phyloP scores from a whole-genome alignment of 306 rosid species.

The Arachis hypogaea region DNA sequence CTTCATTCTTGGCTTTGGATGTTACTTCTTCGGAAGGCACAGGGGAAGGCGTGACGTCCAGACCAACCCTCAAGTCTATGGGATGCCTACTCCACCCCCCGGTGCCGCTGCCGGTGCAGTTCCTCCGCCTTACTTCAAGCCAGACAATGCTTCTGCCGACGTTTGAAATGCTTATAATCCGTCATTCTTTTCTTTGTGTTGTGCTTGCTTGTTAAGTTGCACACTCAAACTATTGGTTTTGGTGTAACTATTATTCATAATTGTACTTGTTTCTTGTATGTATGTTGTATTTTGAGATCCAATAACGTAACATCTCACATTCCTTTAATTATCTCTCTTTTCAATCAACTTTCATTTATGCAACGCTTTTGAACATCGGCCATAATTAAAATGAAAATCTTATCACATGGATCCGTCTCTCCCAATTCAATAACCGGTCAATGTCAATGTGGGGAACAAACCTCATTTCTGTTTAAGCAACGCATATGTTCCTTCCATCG shows the following conservation, averaged over 20 bases:
- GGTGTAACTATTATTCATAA: not conserved
- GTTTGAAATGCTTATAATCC: slow-evolving; percentile 42
- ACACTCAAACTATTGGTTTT: slow-evolving; percentile 2
- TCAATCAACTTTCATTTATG: too few species aligned
- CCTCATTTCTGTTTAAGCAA: too few species aligned
- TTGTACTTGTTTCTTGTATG: slow-evolving; percentile 7
- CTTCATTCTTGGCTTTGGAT: slow-evolving; percentile 78
- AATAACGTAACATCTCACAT: not conserved
- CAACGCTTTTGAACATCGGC: too few species aligned
- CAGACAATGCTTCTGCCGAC: slow-evolving; percentile 45
- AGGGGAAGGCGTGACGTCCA: slow-evolving; percentile 67
- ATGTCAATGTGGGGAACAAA: too few species aligned
- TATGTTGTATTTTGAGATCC: not conserved
- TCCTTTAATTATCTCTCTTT: too few species aligned
- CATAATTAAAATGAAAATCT: too few species aligned
- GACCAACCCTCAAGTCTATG: slow-evolving; percentile 69
- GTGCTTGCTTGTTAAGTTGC: not conserved
- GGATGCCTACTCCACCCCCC: slow-evolving; percentile 76
- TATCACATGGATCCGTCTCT: too few species aligned
- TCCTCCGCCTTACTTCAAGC: slow-evolving; percentile 51
- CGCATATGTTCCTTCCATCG: too few species aligned
- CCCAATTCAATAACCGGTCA: too few species aligned
- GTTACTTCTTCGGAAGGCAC: slow-evolving; percentile 73
- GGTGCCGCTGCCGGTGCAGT: slow-evolving; percentile 37
- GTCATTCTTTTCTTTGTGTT: too few species aligned